Conservation (phyloP, 805 yeast species). For the Yarrowia yakushimensis region DNA sequence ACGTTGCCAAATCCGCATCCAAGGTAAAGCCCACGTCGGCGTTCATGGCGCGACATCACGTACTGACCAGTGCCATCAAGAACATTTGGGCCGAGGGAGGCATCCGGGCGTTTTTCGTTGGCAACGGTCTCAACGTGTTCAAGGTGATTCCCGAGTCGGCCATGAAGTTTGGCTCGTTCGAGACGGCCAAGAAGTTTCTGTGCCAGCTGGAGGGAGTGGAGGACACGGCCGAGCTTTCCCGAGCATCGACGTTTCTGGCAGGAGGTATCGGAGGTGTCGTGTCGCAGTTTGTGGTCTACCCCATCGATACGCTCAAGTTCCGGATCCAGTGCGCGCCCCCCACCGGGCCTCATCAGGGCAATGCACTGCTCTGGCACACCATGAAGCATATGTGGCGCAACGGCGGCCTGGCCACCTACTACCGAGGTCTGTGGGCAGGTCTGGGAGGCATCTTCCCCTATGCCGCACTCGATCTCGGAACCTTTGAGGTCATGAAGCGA, state of each 20-base stretch:
- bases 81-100: conserved; percentile 89
- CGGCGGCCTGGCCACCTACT: conserved; percentile 76
- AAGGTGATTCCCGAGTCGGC: conserved; percentile 97
- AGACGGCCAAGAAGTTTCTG: conserved; percentile 71
- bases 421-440: conserved; percentile 88
- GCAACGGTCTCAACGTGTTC: conserved; percentile 88
- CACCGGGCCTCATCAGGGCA: conserved; percentile 59
- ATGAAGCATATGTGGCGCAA: conserved; percentile 72
- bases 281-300: conserved; percentile 90
- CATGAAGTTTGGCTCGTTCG: conserved; percentile 94
- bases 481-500: conserved; percentile 80
- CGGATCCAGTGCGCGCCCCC: conserved; percentile 89
- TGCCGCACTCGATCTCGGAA: conserved; percentile 93
- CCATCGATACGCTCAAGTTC: conserved; percentile 90
- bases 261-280: conserved; percentile 97
- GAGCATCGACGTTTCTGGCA: conserved; percentile 76
- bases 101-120: conserved; percentile 80
- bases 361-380: conserved; percentile 57
- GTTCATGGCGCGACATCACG: conserved; percentile 38
- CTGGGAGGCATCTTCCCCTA: conserved; percentile 94
- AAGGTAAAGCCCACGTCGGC: neutral
- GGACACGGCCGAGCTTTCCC: conserved; percentile 67
- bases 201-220: conserved; percentile 72
- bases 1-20: neutral
- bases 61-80: conserved; percentile 59